Evolutionary conservation across 371 early-diverging fungal genomes (phyloP).

Genomic region (Furculomyces boomerangus): DNA sequence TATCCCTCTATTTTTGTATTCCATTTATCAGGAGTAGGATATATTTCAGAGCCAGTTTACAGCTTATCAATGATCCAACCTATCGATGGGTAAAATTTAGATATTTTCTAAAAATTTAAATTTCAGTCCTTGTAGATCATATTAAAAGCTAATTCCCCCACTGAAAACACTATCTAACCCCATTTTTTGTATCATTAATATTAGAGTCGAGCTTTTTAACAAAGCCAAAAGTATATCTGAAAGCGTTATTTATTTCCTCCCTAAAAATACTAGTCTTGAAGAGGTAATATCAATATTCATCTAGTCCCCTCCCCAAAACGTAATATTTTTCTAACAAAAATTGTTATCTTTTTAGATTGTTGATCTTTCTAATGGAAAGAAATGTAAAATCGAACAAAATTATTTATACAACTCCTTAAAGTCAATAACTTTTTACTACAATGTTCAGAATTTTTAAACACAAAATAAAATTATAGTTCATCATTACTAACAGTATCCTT

Average conservation of each 20-base stretch:
- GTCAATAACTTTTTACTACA: slow-evolving; percentile 50
- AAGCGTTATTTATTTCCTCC: slow-evolving; percentile 70
- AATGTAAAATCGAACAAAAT: slow-evolving; percentile 60
- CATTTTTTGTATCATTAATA: slow-evolving; percentile 9
- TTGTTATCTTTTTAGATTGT: background rate
- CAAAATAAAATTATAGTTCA: no score
- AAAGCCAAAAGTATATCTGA: slow-evolving; percentile 41
- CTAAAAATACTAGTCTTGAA: slow-evolving; percentile 49
- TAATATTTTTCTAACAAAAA: background rate
- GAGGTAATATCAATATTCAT: slow-evolving; percentile 24
- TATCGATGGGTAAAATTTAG: slow-evolving; percentile 1
- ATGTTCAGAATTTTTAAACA: no score
- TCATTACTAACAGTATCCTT: no score
- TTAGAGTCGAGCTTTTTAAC: slow-evolving; percentile 31
- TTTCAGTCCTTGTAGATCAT: background rate
- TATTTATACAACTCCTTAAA: slow-evolving; percentile 37
- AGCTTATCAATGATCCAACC: background rate
- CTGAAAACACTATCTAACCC: slow-evolving; percentile 4
- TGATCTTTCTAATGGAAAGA: slow-evolving; percentile 4
- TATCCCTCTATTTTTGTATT: background rate
- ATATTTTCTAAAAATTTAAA: background rate
- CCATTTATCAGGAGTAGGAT: background rate
- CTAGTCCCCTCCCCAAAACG: background rate
- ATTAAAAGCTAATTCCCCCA: background rate
- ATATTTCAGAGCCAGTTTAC: background rate